Percentiles rank a stretch among this genome's conserved stretches.
phyloP scores from a whole-genome alignment of 1,139 yeast genomes.

The Kluyveromyces sp. region DNA sequence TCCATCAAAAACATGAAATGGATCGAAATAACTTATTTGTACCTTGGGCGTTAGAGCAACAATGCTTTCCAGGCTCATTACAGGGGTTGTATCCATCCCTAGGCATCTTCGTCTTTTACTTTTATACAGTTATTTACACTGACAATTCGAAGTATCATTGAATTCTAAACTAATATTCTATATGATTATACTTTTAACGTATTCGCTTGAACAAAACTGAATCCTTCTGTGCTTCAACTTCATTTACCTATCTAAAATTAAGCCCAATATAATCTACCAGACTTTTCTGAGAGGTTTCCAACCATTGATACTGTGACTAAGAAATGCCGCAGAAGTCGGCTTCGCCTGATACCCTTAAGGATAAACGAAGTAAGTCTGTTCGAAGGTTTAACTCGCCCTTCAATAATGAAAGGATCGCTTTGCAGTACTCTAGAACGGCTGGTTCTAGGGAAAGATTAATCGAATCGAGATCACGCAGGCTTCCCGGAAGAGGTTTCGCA shows the following conservation, averaged over 20 bases:
- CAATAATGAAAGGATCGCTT: not conserved
- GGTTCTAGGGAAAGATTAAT: not conserved
- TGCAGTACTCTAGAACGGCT: not conserved
- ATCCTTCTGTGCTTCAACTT: too few relatives aligned
- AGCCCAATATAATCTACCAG: too few relatives aligned
- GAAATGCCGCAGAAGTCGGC: not conserved
- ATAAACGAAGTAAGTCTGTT: not conserved
- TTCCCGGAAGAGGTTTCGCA: not conserved
- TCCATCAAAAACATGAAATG: constrained; percentile 58
- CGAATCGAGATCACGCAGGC: not conserved
- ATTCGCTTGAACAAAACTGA: too few relatives aligned
- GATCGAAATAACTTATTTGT: constrained; percentile 73
- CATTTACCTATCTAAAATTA: too few relatives aligned
- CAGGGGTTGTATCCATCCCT: not conserved
- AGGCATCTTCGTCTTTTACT: not conserved
- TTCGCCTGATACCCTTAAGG: not conserved
- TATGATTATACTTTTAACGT: too few relatives aligned
- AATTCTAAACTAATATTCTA: too few relatives aligned
- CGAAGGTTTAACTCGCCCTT: constrained; percentile 2
- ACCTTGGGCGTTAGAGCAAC: constrained; percentile 21
- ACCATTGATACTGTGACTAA: too few relatives aligned
- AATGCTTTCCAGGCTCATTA: not conserved
- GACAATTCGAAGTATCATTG: too few relatives aligned
- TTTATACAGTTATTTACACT: not conserved
- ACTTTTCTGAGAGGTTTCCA: too few relatives aligned